Conservation (phyloP, 352 stramenopile species). For the Phytophthora foliorum region DNA sequence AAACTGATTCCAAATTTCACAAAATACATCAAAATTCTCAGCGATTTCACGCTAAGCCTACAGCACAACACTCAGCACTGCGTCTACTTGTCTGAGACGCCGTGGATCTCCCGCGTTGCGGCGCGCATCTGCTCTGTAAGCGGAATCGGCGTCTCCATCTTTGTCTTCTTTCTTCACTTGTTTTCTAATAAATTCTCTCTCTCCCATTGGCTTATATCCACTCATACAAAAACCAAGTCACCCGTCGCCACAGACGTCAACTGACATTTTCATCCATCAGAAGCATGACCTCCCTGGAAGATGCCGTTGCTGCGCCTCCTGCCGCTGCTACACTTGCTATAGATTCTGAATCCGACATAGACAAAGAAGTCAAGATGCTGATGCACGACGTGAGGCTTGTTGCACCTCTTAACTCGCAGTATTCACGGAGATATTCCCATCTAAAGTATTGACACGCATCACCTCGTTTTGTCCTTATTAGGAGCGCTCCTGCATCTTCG, state of each 20-base stretch:
- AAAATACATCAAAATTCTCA: not conserved
- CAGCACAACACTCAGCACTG: not conserved
- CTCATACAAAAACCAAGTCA: conserved; percentile 14
- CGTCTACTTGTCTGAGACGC: conserved; percentile 62
- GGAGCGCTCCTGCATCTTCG: conserved; percentile 89
- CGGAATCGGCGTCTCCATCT: conserved; percentile 10
- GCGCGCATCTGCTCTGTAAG: conserved; percentile 65
- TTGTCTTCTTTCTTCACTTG: conserved; percentile 4
- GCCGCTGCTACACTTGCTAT: not conserved
- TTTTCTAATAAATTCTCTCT: conserved; percentile 9
- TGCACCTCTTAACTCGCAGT: conserved; percentile 4
- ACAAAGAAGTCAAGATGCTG: conserved; percentile 44
- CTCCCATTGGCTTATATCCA: conserved; percentile 14
- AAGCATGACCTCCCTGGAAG: conserved; percentile 9
- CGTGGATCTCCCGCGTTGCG: conserved; percentile 59
- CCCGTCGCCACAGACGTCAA: conserved; percentile 23
- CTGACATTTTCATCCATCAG: conserved; percentile 25
- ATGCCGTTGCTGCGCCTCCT: not conserved
- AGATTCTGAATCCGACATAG: conserved; percentile 15
- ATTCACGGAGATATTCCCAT: conserved; percentile 6
- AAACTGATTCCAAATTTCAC: conserved; percentile 39
- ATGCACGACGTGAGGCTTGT: conserved; percentile 41
- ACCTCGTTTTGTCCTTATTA: conserved; percentile 23
- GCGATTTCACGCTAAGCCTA: not conserved
- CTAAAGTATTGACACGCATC: conserved; percentile 10